Conservation (phyloP, 192 early-diverging fungal genomes). For the Ramicandelaber brevisporus region DNA sequence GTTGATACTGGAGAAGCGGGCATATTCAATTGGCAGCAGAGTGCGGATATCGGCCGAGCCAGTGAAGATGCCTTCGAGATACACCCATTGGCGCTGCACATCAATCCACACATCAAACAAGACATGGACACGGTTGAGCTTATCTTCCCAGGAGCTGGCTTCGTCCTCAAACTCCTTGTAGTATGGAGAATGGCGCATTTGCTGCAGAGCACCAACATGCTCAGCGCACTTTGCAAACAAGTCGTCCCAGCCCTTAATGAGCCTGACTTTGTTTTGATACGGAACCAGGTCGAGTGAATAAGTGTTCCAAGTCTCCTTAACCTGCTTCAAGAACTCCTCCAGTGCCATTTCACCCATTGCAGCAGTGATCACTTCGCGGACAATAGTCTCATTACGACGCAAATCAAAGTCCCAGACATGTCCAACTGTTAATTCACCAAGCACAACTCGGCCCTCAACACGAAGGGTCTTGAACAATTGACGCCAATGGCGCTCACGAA, state of each 20-base stretch:
- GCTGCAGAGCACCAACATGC: conserved; percentile 77
- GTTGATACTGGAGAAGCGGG: conserved; percentile 91
- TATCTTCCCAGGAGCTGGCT: conserved; percentile 83
- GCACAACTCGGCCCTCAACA: conserved; percentile 32
- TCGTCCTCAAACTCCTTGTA: conserved; percentile 98
- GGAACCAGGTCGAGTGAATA: conserved; percentile 85
- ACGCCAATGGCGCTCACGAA: conserved; percentile 93
- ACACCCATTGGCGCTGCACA: conserved; percentile 99
- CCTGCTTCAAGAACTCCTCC: conserved; percentile 89
- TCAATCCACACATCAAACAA: conserved; percentile 99
- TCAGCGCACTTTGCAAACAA: conserved; percentile 90
- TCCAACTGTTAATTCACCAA: conserved; percentile 79
- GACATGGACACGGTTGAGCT: conserved; percentile 80
- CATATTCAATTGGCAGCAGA: conserved; percentile 83
- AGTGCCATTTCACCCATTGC: conserved; percentile 99
- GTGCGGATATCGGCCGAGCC: conserved; percentile 94
- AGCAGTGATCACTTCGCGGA: conserved; percentile 69
- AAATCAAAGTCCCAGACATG: conserved; percentile 89
- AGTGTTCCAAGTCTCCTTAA: conserved; percentile 72
- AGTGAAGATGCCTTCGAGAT: conserved; percentile 95
- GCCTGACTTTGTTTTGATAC: conserved; percentile 91
- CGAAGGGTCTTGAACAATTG: conserved; percentile 68
- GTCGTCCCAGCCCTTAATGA: conserved; percentile 97
- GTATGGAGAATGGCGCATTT: conserved; percentile 95
- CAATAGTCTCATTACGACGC: conserved; percentile 52